A percentile compares a stretch with the other conserved stretches of the same genome.
These are phyloP conservation scores for Chrysosporium keratinophilum DNA, from an alignment of 2,329 filamentous ascomycete species.

Conservation along the genomic window DNA sequence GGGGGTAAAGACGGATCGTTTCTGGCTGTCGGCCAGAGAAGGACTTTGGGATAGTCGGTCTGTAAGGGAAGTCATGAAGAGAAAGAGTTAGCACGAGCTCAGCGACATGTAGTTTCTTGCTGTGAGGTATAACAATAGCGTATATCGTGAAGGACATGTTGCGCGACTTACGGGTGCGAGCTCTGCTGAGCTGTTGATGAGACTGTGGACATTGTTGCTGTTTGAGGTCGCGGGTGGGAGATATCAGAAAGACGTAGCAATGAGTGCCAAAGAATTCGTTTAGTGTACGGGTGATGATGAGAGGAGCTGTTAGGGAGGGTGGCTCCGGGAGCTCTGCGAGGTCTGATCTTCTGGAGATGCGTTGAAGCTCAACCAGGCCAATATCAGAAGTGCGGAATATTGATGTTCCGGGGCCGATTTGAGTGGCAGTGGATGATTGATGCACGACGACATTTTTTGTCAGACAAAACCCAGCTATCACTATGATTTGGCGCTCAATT, in stretches of 20 bases:
- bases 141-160: neutral
- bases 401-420: neutral
- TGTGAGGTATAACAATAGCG: slow-evolving; percentile 2
- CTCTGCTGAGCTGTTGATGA: slow-evolving; percentile 66
- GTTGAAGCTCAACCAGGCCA: neutral
- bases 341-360: neutral
- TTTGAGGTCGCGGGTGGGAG: neutral
- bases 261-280: neutral
- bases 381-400: neutral
- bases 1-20: slow-evolving; percentile 82
- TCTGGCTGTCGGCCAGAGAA: slow-evolving; percentile 85
- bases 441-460: no score
- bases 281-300: neutral
- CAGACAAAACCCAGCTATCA: no score
- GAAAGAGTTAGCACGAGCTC: slow-evolving; percentile 2
- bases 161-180: slow-evolving; percentile 50
- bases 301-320: neutral
- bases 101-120: neutral
- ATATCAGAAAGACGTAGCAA: neutral
- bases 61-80: slow-evolving; percentile 20
- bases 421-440: no score
- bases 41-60: slow-evolving; percentile 64
- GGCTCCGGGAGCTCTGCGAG: neutral
- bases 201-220: slow-evolving; percentile 66
- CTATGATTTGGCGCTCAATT: neutral